These are phyloP conservation scores for Lactarius pseudohatsudake DNA, from an alignment of 768 basidiomycete species.

Conservation along the genomic window DNA sequence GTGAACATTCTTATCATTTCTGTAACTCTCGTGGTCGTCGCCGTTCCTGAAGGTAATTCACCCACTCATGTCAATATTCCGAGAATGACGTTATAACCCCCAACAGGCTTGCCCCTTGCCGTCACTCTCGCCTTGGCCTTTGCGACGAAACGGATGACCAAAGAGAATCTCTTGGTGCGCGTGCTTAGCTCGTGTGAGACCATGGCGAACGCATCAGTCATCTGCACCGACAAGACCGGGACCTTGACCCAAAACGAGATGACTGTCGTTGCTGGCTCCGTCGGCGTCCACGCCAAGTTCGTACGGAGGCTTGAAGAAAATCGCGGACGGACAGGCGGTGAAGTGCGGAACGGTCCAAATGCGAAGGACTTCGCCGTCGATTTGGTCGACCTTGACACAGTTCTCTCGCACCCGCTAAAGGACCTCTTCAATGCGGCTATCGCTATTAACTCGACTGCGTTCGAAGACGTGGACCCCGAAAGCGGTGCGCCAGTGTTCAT, in stretches of 20 bases:
- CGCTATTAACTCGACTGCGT: conserved; percentile 91
- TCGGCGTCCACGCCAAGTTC: conserved; percentile 94
- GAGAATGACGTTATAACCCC: conserved; percentile 18
- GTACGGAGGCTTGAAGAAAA: conserved; percentile 77
- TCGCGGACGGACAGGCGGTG: conserved; percentile 66
- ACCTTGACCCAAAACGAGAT: conserved; percentile 95
- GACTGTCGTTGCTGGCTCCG: conserved; percentile 93
- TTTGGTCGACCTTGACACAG: conserved; percentile 61
- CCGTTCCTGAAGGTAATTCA: conserved; percentile 73
- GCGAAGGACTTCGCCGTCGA: conserved; percentile 85
- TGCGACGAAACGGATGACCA: conserved; percentile 97
- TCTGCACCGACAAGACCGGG: conserved; percentile 96
- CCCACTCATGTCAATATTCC: conserved; percentile 17
- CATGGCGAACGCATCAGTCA: conserved; percentile 96
- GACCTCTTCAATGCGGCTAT: conserved; percentile 82
- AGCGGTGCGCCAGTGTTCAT: conserved; percentile 65
- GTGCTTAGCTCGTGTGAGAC: conserved; percentile 97
- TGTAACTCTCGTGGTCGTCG: conserved; percentile 88
- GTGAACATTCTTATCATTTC: conserved; percentile 93
- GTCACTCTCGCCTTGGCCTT: conserved; percentile 96
- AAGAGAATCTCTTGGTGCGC: conserved; percentile 91
- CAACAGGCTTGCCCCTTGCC: conserved; percentile 82
- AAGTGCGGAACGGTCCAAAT: conserved; percentile 45
- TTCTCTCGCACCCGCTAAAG: conserved; percentile 59
- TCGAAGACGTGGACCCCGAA: conserved; percentile 73